These are phyloP conservation scores for Annona squamosa DNA, from an alignment of 164 flowering plant species.

Conservation along the genomic window DNA sequence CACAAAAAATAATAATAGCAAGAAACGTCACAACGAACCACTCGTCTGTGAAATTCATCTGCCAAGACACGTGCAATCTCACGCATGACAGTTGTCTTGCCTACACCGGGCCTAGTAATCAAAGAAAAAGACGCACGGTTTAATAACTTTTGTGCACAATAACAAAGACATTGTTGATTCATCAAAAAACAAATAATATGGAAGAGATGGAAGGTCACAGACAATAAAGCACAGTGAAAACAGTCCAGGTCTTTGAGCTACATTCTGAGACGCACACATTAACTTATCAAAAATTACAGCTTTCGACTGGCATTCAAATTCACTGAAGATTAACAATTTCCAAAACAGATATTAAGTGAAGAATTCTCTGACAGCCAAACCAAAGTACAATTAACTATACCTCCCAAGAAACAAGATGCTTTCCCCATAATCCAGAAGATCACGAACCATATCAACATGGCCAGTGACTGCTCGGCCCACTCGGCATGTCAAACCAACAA, in stretches of 20 bases:
- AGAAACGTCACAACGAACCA: conserved; percentile 29
- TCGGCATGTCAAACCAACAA: conserved; percentile 73
- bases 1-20: not conserved
- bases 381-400: conserved; percentile 18
- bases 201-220: not conserved
- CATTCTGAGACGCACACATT: not conserved
- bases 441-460: conserved; percentile 60
- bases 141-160: not conserved
- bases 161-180: not conserved
- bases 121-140: not conserved
- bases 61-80: conserved; percentile 65
- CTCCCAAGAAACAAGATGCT: conserved; percentile 75
- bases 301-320: not conserved
- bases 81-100: conserved; percentile 73
- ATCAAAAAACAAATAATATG: not conserved
- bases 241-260: not conserved
- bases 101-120: conserved; percentile 58
- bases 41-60: conserved; percentile 61
- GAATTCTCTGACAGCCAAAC: not conserved
- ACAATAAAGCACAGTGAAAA: not conserved
- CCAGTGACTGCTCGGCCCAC: conserved; percentile 69
- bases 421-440: conserved; percentile 55
- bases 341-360: not conserved
- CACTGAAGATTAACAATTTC: no score
- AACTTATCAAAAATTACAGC: not conserved